Evolutionary conservation across 192 early-diverging fungal genomes (phyloP), one percentile per base, ranked within the genome.

Genomic region (Rhizoclosmatium globosum): DNA sequence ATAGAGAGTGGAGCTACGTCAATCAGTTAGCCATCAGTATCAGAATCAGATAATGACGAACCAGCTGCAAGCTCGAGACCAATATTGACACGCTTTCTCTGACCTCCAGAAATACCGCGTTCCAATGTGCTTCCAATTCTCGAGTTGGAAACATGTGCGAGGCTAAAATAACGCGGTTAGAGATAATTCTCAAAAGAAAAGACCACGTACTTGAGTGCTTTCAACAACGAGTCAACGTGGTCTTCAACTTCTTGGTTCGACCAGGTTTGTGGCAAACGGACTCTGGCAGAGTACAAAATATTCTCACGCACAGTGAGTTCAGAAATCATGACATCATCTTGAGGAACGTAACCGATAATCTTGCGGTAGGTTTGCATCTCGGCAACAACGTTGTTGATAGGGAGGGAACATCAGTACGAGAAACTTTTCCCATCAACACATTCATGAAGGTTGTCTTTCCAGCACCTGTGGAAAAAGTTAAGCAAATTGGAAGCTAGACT

Each of bases 51-150:
- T 31, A 31, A 31, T 0, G 31, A 31, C 31, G 31, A 31, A 31
- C 31, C 69, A 41, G 93, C 92, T 15, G 92, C 93, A 64, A 96
- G 86, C 83, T 96, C 94, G 38, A 94, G 84, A 64, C 88, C 95
- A 79, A 96, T 94, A 3, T 92, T 94, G 64, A 96, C 82, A 68
- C 82, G 92, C 86, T 96, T 96, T 79, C 94, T 91, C 82, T 96
- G 93, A 65, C 93, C 94, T 3, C 94, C 89, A 59, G 92, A 93
- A 59, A 96, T 93, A 76, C 95, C 95, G 77, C 92, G 76, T 77
- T 89, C 90, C 9, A 88, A 83, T 60, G 92, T 92, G 17, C 89
- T 84, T 68, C 94, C 94, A 58, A 96, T 88, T 43, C 59, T 7
- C 1, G 91, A 90, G 79, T 94, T 89, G 23, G 88, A 85, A 79